Conservation (phyloP, 139 green algal species). For the Chlamydomonas sphaeroides region DNA sequence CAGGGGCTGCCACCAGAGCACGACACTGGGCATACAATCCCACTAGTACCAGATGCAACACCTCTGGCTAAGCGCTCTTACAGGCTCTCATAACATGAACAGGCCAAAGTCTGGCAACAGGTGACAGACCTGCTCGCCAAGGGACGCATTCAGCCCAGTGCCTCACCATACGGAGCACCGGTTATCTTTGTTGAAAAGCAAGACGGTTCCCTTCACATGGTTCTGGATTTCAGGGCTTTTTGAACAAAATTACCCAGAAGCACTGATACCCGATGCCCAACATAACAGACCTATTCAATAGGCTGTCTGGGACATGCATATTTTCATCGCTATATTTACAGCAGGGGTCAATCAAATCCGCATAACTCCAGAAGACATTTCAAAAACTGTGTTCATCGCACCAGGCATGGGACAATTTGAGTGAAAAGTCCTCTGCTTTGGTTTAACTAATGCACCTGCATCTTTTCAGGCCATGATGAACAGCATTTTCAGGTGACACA, state of each 20-base stretch:
- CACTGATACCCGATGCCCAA: no score
- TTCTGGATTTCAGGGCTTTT: conserved; percentile 54
- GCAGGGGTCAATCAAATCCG: conserved; percentile 46
- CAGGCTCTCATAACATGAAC: not conserved
- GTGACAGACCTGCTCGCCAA: conserved; percentile 26
- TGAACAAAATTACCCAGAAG: conserved; percentile 57
- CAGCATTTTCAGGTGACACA: not conserved
- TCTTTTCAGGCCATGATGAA: conserved; percentile 21
- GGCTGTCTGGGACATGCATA: not conserved
- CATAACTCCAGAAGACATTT: conserved; percentile 31
- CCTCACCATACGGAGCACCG: conserved; percentile 52
- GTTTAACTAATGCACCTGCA: conserved; percentile 24
- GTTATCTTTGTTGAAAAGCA: conserved; percentile 63
- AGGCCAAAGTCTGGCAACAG: not conserved
- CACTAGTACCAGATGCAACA: not conserved
- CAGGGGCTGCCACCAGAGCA: no score
- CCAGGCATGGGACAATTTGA: conserved; percentile 47
- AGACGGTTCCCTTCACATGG: conserved; percentile 45
- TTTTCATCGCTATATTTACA: conserved; percentile 52
- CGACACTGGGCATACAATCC: not conserved
- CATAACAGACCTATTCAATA: conserved; percentile 37
- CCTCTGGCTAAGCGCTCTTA: not conserved
- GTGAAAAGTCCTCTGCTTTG: conserved; percentile 48
- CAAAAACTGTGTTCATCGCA: conserved; percentile 51
- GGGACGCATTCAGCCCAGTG: conserved; percentile 36